Base-by-base conservation (phyloP, 139 green algal species). In the Asterochloris erici region DNA sequence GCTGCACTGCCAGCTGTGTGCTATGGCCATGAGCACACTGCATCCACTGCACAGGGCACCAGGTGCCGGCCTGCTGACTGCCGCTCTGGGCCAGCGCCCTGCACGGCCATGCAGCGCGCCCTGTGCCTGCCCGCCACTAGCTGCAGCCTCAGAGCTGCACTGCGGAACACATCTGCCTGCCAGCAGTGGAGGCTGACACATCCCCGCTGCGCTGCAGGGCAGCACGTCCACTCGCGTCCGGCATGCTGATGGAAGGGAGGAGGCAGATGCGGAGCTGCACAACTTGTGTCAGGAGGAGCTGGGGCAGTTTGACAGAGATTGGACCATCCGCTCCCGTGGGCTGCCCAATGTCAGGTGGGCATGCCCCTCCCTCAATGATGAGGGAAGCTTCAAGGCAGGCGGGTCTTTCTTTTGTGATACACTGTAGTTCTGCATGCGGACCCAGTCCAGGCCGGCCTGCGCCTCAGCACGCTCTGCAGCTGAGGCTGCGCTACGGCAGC, bases 181-280 rank as follows among this genome's bases (percentile, higher is more conserved):
- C 64, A 24, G 16, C 17, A 21, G 21, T 71, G 12, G 29, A 11
- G 27, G 4, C 14, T 28, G 62, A 14, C 26, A n/a, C 28, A 79
- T 23, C 21, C 14, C 47, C 4, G 28, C 19, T 13, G 29, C 16
- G 26, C n/a, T 60, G 60, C 60, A 80, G 76, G 76, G 76, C 9
- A n/a, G 76, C 23, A 80, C 76, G 10, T 61, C 68, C 11, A 80
- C 47, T 14, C 47, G 38, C 60, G 14, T 15, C 14, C 54, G 23
- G 23, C 76, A 80, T 24, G 76, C 76, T 70, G 76, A 80, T 70
- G 76, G 76, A 12, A 60, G 11, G 14, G 60, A 70, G 76, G 68
- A 61, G 47, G 26, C 60, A 62, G 60, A 80, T 24, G 60, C 68
- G 21, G 13, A 14, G 24, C n/a, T 80, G 76, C 76, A 80, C 76